These are phyloP conservation scores for Halophytophthora batemanensis DNA, from an alignment of 352 stramenopile species.

Conservation along the genomic window DNA sequence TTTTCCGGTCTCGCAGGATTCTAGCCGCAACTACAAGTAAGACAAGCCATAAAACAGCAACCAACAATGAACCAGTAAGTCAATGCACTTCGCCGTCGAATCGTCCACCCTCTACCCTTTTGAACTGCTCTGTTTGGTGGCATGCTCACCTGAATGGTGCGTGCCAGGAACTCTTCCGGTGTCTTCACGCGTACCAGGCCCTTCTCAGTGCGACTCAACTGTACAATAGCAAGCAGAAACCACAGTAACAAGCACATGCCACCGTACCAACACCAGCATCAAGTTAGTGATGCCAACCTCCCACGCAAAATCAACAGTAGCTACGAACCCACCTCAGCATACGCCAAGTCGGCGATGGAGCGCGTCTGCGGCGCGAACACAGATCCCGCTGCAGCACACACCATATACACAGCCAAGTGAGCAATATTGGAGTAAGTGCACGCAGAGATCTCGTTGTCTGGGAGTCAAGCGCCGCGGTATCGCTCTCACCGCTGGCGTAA, in stretches of 20 bases:
- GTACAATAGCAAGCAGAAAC: neutral
- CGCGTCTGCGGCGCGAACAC: constrained; percentile 66
- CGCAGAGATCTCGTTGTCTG: no score
- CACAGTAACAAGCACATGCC: neutral
- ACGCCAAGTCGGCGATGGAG: constrained; percentile 75
- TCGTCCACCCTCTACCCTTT: neutral
- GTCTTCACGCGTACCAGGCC: constrained; percentile 73
- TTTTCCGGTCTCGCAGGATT: constrained; percentile 31
- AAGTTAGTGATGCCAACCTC: constrained; percentile 2
- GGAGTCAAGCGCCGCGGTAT: neutral
- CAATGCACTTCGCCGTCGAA: neutral
- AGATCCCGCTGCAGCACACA: constrained; percentile 51
- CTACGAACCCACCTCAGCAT: constrained; percentile 54
- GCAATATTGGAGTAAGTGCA: no score
- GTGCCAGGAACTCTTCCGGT: constrained; percentile 72
- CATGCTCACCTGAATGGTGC: constrained; percentile 66
- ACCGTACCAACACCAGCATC: neutral
- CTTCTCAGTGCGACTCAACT: constrained; percentile 81
- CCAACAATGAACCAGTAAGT: constrained; percentile 4
- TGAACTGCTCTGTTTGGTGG: no score
- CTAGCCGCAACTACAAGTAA: constrained; percentile 30
- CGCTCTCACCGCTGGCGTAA: constrained; percentile 62
- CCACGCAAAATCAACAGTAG: neutral
- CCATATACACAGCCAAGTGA: no score
- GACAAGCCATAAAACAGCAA: neutral